Conservation (phyloP, 768 basidiomycete genomes). For the Mycena leptocephala region DNA sequence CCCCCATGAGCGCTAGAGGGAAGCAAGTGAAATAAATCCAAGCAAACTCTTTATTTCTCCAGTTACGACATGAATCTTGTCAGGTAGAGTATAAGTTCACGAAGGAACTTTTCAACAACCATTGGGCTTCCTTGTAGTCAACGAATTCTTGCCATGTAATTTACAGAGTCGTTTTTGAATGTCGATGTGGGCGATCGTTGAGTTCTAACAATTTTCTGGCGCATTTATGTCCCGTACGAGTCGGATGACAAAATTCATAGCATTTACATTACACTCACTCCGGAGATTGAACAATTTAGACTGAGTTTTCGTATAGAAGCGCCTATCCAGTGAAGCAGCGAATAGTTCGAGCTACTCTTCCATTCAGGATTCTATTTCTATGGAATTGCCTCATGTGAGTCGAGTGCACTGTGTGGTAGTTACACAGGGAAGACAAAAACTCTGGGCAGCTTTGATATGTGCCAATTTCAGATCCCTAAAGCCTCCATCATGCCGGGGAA, state of each 20-base stretch:
- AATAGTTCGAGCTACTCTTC: slow-evolving; percentile 6
- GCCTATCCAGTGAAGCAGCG: neutral
- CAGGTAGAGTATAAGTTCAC: slow-evolving; percentile 1
- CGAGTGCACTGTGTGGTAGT: neutral
- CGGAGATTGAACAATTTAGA: too few species aligned
- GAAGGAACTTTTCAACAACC: neutral
- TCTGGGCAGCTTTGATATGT: slow-evolving; percentile 3
- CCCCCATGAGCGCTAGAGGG: too few species aligned
- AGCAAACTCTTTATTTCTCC: neutral
- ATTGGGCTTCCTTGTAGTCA: neutral
- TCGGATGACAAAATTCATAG: slow-evolving; percentile 4
- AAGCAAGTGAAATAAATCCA: too few species aligned
- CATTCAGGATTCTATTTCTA: slow-evolving; percentile 1
- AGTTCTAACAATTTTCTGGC: neutral
- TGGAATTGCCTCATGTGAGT: neutral
- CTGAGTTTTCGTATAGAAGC: neutral
- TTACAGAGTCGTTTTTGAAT: neutral
- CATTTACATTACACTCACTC: neutral
- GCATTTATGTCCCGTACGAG: neutral
- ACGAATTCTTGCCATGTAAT: neutral
- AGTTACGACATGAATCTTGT: neutral
- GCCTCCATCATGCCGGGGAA: slow-evolving; percentile 15
- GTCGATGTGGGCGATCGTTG: slow-evolving; percentile 2
- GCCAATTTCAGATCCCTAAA: slow-evolving; percentile 23
- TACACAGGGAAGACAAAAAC: neutral